phyloP scores from a whole-genome alignment of 2,329 filamentous ascomycete genomes.

The Sphaceloma murrayae region DNA sequence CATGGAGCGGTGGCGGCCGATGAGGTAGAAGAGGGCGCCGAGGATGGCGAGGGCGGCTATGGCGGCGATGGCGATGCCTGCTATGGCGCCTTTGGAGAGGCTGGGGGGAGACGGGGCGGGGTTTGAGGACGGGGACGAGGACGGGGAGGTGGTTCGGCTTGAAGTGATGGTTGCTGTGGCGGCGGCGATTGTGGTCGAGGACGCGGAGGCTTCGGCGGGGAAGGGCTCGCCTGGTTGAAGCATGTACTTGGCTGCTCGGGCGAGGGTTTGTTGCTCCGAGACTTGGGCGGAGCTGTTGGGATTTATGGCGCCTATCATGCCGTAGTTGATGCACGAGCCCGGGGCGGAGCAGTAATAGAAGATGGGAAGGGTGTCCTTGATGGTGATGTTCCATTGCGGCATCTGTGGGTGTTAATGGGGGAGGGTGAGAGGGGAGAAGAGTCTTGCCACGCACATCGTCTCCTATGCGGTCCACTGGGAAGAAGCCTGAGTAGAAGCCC shows the following conservation, averaged over 20 bases:
- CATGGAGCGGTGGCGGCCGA: slow-evolving; percentile 37
- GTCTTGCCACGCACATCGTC: neutral
- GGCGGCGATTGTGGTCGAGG: slow-evolving; percentile 21
- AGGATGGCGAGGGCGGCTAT: slow-evolving; percentile 51
- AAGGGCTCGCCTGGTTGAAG: slow-evolving; percentile 34
- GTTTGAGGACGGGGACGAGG: slow-evolving; percentile 18
- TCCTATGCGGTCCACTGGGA: slow-evolving; percentile 15
- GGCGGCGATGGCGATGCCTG: slow-evolving; percentile 52
- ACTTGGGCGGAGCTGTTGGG: slow-evolving; percentile 33
- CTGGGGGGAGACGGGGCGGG: slow-evolving; percentile 17
- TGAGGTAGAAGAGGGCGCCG: slow-evolving; percentile 55
- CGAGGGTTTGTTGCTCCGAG: slow-evolving; percentile 25
- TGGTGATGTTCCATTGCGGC: slow-evolving; percentile 27
- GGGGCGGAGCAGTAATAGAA: slow-evolving; percentile 63
- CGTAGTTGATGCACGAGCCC: slow-evolving; percentile 52
- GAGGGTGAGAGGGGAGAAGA: neutral
- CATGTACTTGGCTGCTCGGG: slow-evolving; percentile 23
- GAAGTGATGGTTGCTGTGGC: slow-evolving; percentile 20
- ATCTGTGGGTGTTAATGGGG: slow-evolving; percentile 14
- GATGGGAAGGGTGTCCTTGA: slow-evolving; percentile 55
- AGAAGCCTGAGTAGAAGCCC: slow-evolving; percentile 24
- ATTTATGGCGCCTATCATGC: slow-evolving; percentile 72
- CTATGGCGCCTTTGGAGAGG: slow-evolving; percentile 35
- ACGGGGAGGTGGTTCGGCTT: slow-evolving; percentile 19
- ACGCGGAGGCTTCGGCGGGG: slow-evolving; percentile 29